Evolutionary conservation across 768 basidiomycete species (phyloP), one percentile per base, ranked within the genome.

Genomic region (Hygrophoropsis aurantiaca): DNA sequence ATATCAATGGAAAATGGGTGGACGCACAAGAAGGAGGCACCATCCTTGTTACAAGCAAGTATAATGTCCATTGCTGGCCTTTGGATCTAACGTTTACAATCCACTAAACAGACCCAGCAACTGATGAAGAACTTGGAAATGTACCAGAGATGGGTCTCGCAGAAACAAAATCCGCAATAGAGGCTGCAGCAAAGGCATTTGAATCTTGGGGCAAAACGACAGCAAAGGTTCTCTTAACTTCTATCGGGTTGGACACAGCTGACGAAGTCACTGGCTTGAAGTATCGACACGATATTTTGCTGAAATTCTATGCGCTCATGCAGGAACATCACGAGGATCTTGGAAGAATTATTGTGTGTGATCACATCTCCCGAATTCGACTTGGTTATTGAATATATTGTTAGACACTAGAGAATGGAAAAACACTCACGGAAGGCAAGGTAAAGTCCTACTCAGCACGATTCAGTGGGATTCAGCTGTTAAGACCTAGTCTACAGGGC

Each of bases 331-430:
- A 83, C 27, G 92, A 97, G 27, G 97, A 99, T 63, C 73, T 99
- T 30, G 81, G 82, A 3, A 80, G 87, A 36, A 80, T 99, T 49
- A 90, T 97, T 55, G 91, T 90, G 42, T 61, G 85, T 72, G 26
- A n/a, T 20, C 6, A 43, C 13, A 32, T 33, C 40, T 33, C 27
- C 21, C 26, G 40, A 15, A 37, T 25, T 43, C 26, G 23, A 30
- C n/a, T 32, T 27, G n/a, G 5, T 20, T 32, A 23, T 52, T 38
- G 37, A 50, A 21, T 30, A 27, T 30, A 34, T 56, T 26, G 58
- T 50, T 2, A 92, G 90, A 94, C 92, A 5, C 69, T 94, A 50
- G 97, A 99, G 72, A 99, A 99, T 59, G 97, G 97, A 27, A 99
- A 98, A 71, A 78, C 93, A 7, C 70, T 97, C 36, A 70, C 74